Conservation (phyloP, 2,329 filamentous ascomycete genomes). For the Ophiostoma ulmi region DNA sequence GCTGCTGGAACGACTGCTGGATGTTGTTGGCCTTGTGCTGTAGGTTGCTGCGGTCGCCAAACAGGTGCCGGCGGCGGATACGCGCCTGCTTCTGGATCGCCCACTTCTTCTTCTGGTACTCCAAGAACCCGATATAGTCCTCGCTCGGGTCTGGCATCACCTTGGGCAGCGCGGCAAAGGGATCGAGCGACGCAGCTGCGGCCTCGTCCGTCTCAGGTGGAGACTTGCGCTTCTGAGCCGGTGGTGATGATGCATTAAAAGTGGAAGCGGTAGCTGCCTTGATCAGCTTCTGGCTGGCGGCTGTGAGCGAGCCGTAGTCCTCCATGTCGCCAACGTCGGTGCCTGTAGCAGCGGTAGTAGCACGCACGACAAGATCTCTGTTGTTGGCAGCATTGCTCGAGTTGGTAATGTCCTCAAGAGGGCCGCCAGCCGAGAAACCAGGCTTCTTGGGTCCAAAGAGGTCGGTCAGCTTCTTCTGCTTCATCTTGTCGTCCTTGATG, state of each 20-base stretch:
- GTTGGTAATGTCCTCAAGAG: slow-evolving; percentile 69
- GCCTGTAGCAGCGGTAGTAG: slow-evolving; percentile 27
- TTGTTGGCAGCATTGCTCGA: slow-evolving; percentile 36
- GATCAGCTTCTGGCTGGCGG: slow-evolving; percentile 36
- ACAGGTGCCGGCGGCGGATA: slow-evolving; percentile 78
- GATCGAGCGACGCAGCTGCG: slow-evolving; percentile 55
- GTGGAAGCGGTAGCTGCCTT: slow-evolving; percentile 41
- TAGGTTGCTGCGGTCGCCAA: slow-evolving; percentile 63
- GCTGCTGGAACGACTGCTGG: slow-evolving; percentile 75
- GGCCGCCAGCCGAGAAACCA: slow-evolving; percentile 34
- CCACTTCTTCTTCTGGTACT: slow-evolving; percentile 98
- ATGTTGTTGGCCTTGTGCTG: slow-evolving; percentile 44
- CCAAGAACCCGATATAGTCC: slow-evolving; percentile 81
- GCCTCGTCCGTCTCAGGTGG: slow-evolving; percentile 53
- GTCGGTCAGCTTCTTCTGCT: slow-evolving; percentile 98
- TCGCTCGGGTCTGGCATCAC: slow-evolving; percentile 79
- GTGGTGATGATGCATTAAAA: slow-evolving; percentile 32
- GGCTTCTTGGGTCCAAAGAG: slow-evolving; percentile 56
- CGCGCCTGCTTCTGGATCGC: slow-evolving; percentile 93
- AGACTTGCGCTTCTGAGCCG: slow-evolving; percentile 65
- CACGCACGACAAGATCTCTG: slow-evolving; percentile 37
- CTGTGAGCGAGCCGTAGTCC: slow-evolving; percentile 57
- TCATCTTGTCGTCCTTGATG: slow-evolving; percentile 92
- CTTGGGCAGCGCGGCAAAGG: slow-evolving; percentile 74
- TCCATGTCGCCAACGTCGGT: slow-evolving; percentile 60